Evolutionary conservation across 495 filamentous ascomycete genomes (phyloP).

Genomic region (Neurospora hispaniola): DNA sequence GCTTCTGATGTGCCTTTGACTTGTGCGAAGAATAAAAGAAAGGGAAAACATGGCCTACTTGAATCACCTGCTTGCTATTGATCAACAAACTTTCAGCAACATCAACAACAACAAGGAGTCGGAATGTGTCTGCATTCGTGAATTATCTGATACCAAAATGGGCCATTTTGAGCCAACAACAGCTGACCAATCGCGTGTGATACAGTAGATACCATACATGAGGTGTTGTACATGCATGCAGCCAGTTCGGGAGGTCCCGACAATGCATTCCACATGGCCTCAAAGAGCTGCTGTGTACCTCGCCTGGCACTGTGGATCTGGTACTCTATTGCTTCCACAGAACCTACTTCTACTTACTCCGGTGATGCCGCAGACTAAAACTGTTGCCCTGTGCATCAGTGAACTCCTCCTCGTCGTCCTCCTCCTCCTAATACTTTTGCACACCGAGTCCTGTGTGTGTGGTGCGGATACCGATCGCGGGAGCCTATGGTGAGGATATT

Average conservation of each 20-base stretch:
- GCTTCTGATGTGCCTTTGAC: neutral
- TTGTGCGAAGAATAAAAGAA: neutral
- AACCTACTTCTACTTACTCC: neutral
- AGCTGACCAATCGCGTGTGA: neutral
- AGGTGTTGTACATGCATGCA: neutral
- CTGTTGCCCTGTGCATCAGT: neutral
- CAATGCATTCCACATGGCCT: neutral
- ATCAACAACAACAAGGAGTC: neutral
- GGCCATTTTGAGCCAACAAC: neutral
- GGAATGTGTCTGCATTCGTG: neutral
- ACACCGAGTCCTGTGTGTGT: slow-evolving; percentile 43
- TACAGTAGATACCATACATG: neutral
- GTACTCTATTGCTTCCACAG: neutral
- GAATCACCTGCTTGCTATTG: neutral
- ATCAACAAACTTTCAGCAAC: neutral
- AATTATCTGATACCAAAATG: neutral
- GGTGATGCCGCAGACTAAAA: neutral
- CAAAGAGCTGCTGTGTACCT: too few relatives aligned
- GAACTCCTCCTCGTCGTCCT: neutral
- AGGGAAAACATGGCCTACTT: neutral
- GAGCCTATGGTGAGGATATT: slow-evolving; percentile 62
- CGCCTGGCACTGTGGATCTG: too few relatives aligned
- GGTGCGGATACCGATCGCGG: slow-evolving; percentile 72
- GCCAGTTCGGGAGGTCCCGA: neutral
- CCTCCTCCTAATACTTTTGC: neutral